phyloP scores from a whole-genome alignment of 768 basidiomycete species.

The Hemileccinum rubropunctum region DNA sequence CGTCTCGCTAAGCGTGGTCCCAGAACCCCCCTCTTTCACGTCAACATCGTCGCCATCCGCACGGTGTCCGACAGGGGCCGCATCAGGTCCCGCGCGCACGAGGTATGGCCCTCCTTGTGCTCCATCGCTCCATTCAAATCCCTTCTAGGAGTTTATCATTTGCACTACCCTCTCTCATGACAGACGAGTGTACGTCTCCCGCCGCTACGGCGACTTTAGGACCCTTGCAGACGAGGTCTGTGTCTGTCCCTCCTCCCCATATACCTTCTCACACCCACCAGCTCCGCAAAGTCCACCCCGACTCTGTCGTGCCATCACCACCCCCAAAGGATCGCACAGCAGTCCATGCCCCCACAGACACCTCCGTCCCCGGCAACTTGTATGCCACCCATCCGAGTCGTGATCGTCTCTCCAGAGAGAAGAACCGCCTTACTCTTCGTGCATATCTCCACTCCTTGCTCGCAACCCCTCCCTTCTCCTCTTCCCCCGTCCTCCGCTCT shows the following conservation, averaged over 20 bases:
- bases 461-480: constrained; percentile 65
- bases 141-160: constrained; percentile 85
- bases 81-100: constrained; percentile 81
- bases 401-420: constrained; percentile 71
- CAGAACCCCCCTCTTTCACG: constrained; percentile 66
- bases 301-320: constrained; percentile 75
- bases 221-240: constrained; percentile 81
- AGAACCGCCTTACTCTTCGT: constrained; percentile 91
- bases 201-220: constrained; percentile 94
- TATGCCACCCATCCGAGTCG: no score
- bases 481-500: constrained; percentile 80
- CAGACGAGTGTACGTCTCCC: constrained; percentile 81
- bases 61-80: constrained; percentile 81
- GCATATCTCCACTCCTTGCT: constrained; percentile 87
- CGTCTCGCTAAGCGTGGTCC: constrained; percentile 49
- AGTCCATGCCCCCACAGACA: constrained; percentile 35
- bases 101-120: constrained; percentile 51
- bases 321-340: constrained; percentile 87
- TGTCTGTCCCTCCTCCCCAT: neutral
- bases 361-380: constrained; percentile 17
- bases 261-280: constrained; percentile 32
- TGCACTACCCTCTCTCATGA: constrained; percentile 73
- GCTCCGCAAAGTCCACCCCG: constrained; percentile 86
- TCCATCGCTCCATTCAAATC: neutral
- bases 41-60: constrained; percentile 89